Percentiles rank a stretch among this genome's conserved stretches.
phyloP scores from a whole-genome alignment of 495 filamentous ascomycete genomes.

The Extremus antarcticus region DNA sequence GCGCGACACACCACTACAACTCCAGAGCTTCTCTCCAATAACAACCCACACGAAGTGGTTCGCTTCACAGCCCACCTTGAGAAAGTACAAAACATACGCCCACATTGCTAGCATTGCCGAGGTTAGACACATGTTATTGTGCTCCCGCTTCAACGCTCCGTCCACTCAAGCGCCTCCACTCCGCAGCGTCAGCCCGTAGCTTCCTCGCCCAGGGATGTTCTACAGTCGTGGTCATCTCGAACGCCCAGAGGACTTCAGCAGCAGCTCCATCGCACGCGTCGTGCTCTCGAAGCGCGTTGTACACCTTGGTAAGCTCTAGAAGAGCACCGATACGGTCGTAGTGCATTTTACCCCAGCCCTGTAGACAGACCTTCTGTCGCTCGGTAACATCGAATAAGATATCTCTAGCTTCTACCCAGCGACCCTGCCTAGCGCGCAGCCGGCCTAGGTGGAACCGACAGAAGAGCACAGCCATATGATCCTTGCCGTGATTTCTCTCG shows the following conservation, averaged over 20 bases:
- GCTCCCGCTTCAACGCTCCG: no score
- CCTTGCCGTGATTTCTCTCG: background rate
- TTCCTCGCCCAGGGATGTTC: background rate
- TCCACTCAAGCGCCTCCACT: no score
- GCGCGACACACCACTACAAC: no score
- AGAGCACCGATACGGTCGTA: background rate
- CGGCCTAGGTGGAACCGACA: background rate
- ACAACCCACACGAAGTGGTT: no score
- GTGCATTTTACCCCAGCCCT: background rate
- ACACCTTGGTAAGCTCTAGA: background rate
- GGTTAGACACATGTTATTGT: no score
- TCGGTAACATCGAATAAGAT: background rate
- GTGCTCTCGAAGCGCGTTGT: background rate
- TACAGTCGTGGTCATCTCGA: background rate
- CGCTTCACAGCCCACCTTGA: no score
- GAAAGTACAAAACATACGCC: no score
- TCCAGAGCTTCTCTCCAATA: no score
- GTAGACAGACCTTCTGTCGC: background rate
- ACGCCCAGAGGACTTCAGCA: background rate
- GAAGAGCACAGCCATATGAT: background rate
- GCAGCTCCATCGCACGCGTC: background rate
- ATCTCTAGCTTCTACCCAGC: background rate
- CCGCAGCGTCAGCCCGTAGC: no score
- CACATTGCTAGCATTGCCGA: no score
- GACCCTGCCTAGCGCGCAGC: background rate